Evolutionary conservation across 805 yeast genomes (phyloP).

Genomic region (Zygosaccharomyces kombuchaensis): DNA sequence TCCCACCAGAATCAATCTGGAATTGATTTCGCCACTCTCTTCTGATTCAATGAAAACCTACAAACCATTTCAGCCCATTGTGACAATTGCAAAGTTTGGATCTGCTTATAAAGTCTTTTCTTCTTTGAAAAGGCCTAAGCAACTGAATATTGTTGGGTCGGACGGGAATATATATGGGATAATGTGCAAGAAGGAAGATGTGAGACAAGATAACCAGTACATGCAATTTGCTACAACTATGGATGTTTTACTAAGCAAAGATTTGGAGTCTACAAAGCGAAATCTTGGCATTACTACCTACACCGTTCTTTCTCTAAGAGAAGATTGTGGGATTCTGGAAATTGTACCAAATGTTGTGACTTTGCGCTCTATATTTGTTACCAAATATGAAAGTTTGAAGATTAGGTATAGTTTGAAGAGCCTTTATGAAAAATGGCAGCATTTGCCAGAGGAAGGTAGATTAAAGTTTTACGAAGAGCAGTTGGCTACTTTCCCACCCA

Average conservation of each 20-base stretch:
- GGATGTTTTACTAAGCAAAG: conserved; percentile 63
- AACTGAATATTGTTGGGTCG: conserved; percentile 68
- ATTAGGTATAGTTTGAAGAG: conserved; percentile 29
- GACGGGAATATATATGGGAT: conserved; percentile 71
- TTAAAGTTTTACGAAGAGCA: conserved; percentile 29
- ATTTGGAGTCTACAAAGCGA: conserved; percentile 70
- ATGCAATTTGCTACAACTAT: conserved; percentile 85
- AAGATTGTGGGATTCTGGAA: conserved; percentile 85
- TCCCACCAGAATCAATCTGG: conserved; percentile 69
- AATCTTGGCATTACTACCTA: conserved; percentile 70
- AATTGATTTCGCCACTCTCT: conserved; percentile 55
- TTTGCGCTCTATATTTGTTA: conserved; percentile 54
- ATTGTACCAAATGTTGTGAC: conserved; percentile 78
- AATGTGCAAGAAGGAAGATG: conserved; percentile 86
- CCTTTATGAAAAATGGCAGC: conserved; percentile 28
- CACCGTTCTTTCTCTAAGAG: conserved; percentile 84
- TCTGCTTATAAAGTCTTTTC: conserved; percentile 64
- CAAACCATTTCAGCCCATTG: conserved; percentile 44
- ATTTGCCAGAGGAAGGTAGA: conserved; percentile 22
- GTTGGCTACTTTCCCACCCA: conserved; percentile 50
- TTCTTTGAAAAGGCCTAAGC: conserved; percentile 85
- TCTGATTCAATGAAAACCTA: conserved; percentile 40
- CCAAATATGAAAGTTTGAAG: conserved; percentile 41
- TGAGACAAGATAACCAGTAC: conserved; percentile 89
- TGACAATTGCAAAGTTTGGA: conserved; percentile 60